These are phyloP conservation scores for Hyphodiscus hymeniophilus DNA, from an alignment of 495 filamentous ascomycete species.

Conservation along the genomic window DNA sequence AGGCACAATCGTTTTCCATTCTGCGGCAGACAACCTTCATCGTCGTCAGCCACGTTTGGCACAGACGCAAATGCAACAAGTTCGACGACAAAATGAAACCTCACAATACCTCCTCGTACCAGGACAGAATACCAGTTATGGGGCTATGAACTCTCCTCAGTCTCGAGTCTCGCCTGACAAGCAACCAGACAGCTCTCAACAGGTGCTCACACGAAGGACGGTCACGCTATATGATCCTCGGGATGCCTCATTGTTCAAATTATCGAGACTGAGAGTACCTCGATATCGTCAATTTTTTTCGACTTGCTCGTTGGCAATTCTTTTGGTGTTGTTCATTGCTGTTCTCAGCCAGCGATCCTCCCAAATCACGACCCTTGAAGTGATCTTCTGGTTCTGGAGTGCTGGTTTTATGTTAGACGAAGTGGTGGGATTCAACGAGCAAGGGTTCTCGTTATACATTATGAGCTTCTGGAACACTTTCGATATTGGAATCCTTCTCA, in stretches of 20 bases:
- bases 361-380: conserved; percentile 69
- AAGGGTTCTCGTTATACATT: conserved; percentile 88
- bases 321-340: conserved; percentile 76
- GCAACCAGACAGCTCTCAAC: conserved; percentile 25
- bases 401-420: conserved; percentile 96
- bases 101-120: conserved; percentile 7
- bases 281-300: conserved; percentile 84
- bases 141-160: not conserved
- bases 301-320: conserved; percentile 70
- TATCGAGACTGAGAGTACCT: conserved; percentile 81
- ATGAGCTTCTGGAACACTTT: conserved; percentile 97
- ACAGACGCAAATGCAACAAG: conserved; percentile 5
- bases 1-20: conserved; percentile 84
- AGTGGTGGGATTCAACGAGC: conserved; percentile 84
- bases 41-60: conserved; percentile 30
- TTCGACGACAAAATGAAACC: conserved; percentile 19
- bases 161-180: conserved; percentile 22
- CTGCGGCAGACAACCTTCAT: conserved; percentile 73
- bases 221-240: conserved; percentile 85
- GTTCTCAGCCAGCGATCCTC: conserved; percentile 62
- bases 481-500: conserved; percentile 78
- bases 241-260: conserved; percentile 82
- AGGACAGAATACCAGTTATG: conserved; percentile 21
- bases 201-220: conserved; percentile 44
- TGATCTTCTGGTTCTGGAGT: conserved; percentile 95